Conservation (phyloP, 2,329 filamentous ascomycete genomes). For the Fusarium sublunatum region DNA sequence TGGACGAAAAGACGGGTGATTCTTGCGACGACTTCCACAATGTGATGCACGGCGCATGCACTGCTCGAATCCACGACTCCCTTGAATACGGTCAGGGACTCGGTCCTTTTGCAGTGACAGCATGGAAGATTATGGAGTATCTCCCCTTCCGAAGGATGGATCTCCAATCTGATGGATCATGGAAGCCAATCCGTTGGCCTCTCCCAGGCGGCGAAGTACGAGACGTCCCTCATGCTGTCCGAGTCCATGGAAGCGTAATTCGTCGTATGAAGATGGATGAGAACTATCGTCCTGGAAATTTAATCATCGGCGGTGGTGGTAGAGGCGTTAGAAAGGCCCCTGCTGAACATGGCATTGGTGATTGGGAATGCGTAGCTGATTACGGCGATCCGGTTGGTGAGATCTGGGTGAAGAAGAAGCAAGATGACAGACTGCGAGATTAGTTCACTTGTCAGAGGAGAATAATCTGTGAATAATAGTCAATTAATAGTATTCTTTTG, state of each 20-base stretch:
- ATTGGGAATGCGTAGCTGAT: conserved; percentile 75
- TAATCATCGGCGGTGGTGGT: conserved; percentile 83
- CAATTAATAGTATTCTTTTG: conserved; percentile 23
- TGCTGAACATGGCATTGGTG: conserved; percentile 71
- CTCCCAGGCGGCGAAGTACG: conserved; percentile 81
- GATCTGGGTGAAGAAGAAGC: conserved; percentile 65
- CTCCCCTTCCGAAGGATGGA: conserved; percentile 86
- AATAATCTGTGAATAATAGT: not conserved
- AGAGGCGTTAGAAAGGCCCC: conserved; percentile 73
- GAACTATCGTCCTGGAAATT: conserved; percentile 78
- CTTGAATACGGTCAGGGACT: conserved; percentile 73
- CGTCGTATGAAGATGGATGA: conserved; percentile 73
- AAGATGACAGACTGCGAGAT: conserved; percentile 32
- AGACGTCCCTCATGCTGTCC: conserved; percentile 76
- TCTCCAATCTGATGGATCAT: conserved; percentile 75
- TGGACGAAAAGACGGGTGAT: conserved; percentile 41
- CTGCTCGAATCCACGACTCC: conserved; percentile 74
- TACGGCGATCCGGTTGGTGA: conserved; percentile 76
- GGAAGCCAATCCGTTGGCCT: conserved; percentile 85
- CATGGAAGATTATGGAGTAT: conserved; percentile 85
- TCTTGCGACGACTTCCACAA: conserved; percentile 60
- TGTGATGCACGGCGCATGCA: conserved; percentile 68
- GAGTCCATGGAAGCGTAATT: conserved; percentile 80
- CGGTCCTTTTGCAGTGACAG: conserved; percentile 64
- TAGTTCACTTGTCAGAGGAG: not conserved